Conservation (phyloP, 768 basidiomycete species). For the Collybia sordida region DNA sequence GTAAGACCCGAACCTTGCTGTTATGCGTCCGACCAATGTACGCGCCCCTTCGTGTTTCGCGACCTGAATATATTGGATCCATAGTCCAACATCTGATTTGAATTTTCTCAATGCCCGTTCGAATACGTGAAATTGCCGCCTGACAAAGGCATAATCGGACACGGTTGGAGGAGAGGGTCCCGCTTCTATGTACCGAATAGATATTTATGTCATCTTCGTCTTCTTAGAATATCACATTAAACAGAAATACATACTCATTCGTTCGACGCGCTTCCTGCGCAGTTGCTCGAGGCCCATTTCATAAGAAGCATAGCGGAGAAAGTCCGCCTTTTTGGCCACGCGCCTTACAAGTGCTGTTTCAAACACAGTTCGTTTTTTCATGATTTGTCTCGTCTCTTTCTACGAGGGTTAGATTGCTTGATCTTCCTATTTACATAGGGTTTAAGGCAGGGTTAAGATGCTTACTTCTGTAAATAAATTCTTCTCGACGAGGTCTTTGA, state of each 20-base stretch:
- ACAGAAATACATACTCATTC: slow-evolving; percentile 49
- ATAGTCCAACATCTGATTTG: slow-evolving; percentile 82
- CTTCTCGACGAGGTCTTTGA: slow-evolving; percentile 88
- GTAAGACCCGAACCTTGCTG: slow-evolving; percentile 61
- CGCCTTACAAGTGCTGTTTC: slow-evolving; percentile 84
- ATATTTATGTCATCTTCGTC: slow-evolving; percentile 1
- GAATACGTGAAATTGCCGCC: slow-evolving; percentile 86
- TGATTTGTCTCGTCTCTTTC: slow-evolving; percentile 81
- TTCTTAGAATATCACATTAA: neutral
- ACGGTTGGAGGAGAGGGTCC: slow-evolving; percentile 55
- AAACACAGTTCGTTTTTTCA: slow-evolving; percentile 80
- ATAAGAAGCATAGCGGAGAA: slow-evolving; percentile 87
- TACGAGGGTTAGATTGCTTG: slow-evolving; percentile 28
- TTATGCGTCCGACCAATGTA: slow-evolving; percentile 77
- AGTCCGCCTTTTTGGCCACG: slow-evolving; percentile 84
- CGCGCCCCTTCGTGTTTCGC: slow-evolving; percentile 80
- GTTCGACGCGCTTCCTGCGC: slow-evolving; percentile 69
- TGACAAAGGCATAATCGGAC: slow-evolving; percentile 83
- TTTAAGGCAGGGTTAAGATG: slow-evolving; percentile 3
- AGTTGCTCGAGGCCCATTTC: slow-evolving; percentile 87
- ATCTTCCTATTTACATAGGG: neutral
- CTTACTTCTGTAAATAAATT: slow-evolving; percentile 78
- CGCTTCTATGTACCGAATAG: slow-evolving; percentile 33
- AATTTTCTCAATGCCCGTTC: slow-evolving; percentile 88
- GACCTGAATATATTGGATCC: slow-evolving; percentile 86